Base-by-base conservation (phyloP, 2,329 filamentous ascomycete species). In the Curvularia eragrostidis region DNA sequence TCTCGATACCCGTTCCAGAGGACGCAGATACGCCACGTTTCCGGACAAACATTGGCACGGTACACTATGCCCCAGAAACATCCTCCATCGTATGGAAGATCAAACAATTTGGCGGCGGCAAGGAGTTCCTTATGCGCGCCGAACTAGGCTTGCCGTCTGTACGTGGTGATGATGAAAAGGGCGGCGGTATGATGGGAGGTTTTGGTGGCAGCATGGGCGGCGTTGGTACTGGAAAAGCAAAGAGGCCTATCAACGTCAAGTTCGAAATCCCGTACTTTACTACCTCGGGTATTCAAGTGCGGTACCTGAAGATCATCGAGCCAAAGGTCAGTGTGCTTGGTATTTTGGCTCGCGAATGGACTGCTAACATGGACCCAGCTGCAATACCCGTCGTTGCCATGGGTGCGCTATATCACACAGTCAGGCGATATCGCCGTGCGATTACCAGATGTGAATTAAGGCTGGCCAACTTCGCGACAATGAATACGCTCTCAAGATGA, bases 191-290 rank as follows among this genome's bases (percentile, higher is more conserved):
- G 94, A 98, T 94, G 66, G 94, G 94, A 71, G 94, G 94, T 0
- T 97, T 97, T 71, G 94, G 94, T 62, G 94, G 94, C 19, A 97
- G 92, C 75, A 97, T 97, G 93, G 94, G 94, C 58, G 94, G 94
- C 64, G 87, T 95, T 26, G 88, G 87, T 4, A 80, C 79, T 19
- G 89, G 87, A 57, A 98, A 98, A 81, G 91, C 91, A 19, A 99
- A 98, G 84, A 84, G 95, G 68, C 95, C 95, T 0, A 99, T 99
- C 72, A 94, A 93, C 78, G 95, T 99, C 81, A 99, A 99, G 82
- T 99, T 99, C 77, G 95, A 99, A 82, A 99, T 99, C 74, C 95
- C 95, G n/a, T 99, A 99, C 80, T 99, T 99, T 77, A 99, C 95
- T n/a, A 99, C 96, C 3, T 96, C 91, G 80, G 95, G 95, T 64